Base-by-base conservation (phyloP, 225 moss, liverwort and hornwort genomes). In the Rhytidiadelphus loreus region DNA sequence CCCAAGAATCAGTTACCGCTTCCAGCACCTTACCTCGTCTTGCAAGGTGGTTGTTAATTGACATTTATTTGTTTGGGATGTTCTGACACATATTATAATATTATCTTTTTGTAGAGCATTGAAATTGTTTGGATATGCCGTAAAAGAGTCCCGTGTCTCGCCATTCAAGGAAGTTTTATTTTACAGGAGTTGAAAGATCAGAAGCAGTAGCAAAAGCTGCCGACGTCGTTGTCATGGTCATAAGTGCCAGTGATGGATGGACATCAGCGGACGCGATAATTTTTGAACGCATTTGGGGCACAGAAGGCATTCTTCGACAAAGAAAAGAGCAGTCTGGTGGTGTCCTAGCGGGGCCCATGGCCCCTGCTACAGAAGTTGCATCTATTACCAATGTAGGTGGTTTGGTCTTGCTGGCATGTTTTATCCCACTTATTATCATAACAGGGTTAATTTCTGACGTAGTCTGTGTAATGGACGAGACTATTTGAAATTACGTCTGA, bases 201-300 rank as follows among this genome's bases (percentile, higher is more conserved):
- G 94, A 95, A 86, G 95, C 98, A 55, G 95, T 95, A 84, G 96
- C 97, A 63, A 93, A 89, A 91, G 96, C 94, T 85, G 94, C 96
- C 50, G 96, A 98, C 88, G 89, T 98, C 52, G 89, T 96, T 90
- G 86, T 96, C 84, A 97, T 98, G 97, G 98, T 98, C 77, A 93
- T 98, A 77, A 97, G 98, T 94, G 97, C 98, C n/a, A 92, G 71
- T 88, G 97, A 97, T 90, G 98, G 98, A 65, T 98, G 96, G 98
- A 98, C 95, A 61, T 76, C 64, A 53, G 94, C 91, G 55, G 97
- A 97, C 86, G 87, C 91, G 63, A 79, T 82, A 19, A 95, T 97
- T 55, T 98, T 96, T 82, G 81, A 92, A 81, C 92, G 90, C 58
- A 89, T 98, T 58, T 96, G 93, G 96, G 92, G 92, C 32, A 88